Base-by-base conservation (phyloP, 2,329 filamentous ascomycete genomes). In the Colletotrichum eleusines region DNA sequence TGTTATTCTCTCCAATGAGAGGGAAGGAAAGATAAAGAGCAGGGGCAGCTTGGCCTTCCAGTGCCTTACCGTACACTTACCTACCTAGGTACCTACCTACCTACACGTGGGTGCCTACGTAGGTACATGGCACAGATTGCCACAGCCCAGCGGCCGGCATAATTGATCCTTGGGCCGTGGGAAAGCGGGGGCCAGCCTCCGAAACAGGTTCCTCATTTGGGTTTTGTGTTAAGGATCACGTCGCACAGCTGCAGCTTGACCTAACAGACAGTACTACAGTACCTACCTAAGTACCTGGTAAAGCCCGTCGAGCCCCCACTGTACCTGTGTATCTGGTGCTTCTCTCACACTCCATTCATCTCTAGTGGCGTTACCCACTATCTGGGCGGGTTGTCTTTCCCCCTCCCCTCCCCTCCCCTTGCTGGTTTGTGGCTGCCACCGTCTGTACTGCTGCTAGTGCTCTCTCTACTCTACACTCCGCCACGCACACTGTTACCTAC, bases 131-230 rank as follows among this genome's bases (percentile, higher is more conserved):
- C 28, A 16, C 26, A n/a, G n/a, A n/a, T 50, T 48, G 42, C 58
- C 42, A n/a, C n/a, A n/a, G n/a, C 23, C 58, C 20, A 55, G 53
- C 53, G 35, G 35, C 54, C 46, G 66, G 66, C 23, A 38, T 42
- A 53, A 70, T 67, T 62, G 67, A 35, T 67, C 63, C 67, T 51
- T 51, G 44, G 44, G 23, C 33, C 51, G 28, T 33, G 55, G 53
- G 31, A 55, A 55, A 50, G 67, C 46, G 66, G 67, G 38, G 38
- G 26, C 26, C 46, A 35, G 42, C 48, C 68, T 58, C 46, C 57
- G 68, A 51, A 18, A 7, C 20, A n/a, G 23, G 50, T 38, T 61
- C 31, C 57, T 20, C n/a, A 11, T 16, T 40, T 38, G 33, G 28
- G 18, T 33, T 18, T 54, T 61, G 18, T 71, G 63, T 68, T 48